Base-by-base conservation (phyloP, 148 eudicot species). In the Fallopia convolvulus region DNA sequence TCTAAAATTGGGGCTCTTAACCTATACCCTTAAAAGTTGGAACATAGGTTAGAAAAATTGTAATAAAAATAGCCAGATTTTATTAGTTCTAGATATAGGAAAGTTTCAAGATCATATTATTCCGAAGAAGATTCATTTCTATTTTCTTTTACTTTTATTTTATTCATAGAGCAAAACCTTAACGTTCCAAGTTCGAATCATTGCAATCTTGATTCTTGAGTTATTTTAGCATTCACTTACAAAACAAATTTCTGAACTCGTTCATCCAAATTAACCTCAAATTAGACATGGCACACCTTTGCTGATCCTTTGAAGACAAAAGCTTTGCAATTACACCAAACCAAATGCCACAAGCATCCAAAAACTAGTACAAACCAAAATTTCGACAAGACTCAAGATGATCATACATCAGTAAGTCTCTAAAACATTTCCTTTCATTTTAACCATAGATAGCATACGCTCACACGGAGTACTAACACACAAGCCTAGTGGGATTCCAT, bases 311-410 rank as follows among this genome's bases (percentile, higher is more conserved):
- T 18, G 3, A 68, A 32, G 39, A n/a, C 15, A 18, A 39, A 53
- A 68, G 44, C 72, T 68, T 32, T 10, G 46, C 72, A 36, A 14
- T 68, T 68, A 68, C 39, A 68, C 46, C 44, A 68, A 68, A 68
- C 46, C 44, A 68, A 68, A 68, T 68, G 72, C 72, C 44, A 68
- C 44, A 68, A 68, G 23, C 20, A 36, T 68, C 46, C 21, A 11
- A 33, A 68, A 36, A 36, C 46, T 36, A 65, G 70, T 32, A 32
- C 70, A 13, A 32, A 41, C 41, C 41, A 65, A 65, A 65, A 65
- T 65, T 65, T 65, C 18, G 70, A 65, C 17, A 41, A 26, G n/a
- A 36, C 4, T 36, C 39, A 4, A 32, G 70, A 65, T 30, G 0
- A 21, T 40, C 3, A 36, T 41, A 65, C 40, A 32, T n/a, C 40